phyloP scores from a whole-genome alignment of 805 yeast genomes.

The Ogataea corticis region DNA sequence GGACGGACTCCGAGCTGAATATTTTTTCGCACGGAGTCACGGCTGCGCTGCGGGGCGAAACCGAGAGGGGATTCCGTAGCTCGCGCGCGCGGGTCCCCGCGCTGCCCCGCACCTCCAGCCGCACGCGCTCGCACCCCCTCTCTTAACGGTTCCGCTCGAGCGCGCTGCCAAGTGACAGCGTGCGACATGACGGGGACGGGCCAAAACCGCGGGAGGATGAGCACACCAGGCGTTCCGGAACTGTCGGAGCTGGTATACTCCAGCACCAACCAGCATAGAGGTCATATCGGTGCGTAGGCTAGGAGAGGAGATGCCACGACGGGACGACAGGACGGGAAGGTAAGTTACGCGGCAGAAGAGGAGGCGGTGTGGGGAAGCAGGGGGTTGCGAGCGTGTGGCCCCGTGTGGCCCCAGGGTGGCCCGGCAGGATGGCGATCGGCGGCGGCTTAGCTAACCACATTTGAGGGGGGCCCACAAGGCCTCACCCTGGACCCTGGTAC shows the following conservation, averaged over 20 bases:
- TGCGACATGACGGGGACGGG: too few species aligned
- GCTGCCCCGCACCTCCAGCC: constrained; percentile 7
- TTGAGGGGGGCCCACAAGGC: too few species aligned
- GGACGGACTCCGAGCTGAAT: constrained; percentile 5
- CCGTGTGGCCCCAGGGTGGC: too few species aligned
- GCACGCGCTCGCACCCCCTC: constrained; percentile 6
- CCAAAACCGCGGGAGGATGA: too few species aligned
- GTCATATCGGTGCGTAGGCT: neutral
- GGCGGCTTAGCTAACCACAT: too few species aligned
- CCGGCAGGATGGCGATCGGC: too few species aligned
- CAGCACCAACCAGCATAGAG: too few species aligned
- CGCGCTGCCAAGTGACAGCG: neutral
- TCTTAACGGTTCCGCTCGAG: constrained; percentile 1
- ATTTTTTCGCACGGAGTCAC: neutral
- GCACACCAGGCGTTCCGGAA: too few species aligned
- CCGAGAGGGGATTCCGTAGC: neutral
- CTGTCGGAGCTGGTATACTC: too few species aligned
- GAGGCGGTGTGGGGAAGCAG: constrained; percentile 6
- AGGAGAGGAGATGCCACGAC: neutral
- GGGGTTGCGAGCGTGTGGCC: neutral
- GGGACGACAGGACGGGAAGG: too few species aligned
- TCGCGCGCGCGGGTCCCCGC: neutral
- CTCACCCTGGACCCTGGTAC: too few species aligned
- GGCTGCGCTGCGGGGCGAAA: neutral
- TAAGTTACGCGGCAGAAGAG: constrained; percentile 6